A percentile compares a stretch with the other conserved stretches of the same genome.
Conservation (phyloP, 345 rosid species). For the Ceriops zippeliana region DNA sequence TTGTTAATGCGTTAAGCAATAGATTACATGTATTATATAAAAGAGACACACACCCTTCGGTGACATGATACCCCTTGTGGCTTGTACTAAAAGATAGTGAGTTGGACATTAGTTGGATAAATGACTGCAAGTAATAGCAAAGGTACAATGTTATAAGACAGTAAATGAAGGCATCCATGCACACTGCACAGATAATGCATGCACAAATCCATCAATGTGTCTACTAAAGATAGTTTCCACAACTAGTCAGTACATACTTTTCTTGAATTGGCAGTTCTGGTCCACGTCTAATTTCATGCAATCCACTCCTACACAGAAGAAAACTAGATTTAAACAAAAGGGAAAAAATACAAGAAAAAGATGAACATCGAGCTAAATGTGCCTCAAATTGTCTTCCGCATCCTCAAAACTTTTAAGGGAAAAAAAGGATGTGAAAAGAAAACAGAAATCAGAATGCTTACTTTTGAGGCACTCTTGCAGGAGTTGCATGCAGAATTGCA, state of each 20-base stretch:
- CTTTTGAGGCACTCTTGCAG: conserved; percentile 67
- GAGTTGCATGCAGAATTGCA: conserved; percentile 95
- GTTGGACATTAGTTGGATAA: neutral
- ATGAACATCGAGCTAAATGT: neutral
- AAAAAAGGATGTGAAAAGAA: neutral
- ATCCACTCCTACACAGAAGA: conserved; percentile 41
- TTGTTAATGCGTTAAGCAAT: neutral
- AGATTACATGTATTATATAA: neutral
- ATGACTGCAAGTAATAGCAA: neutral
- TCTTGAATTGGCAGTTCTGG: conserved; percentile 63
- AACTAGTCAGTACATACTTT: conserved; percentile 49
- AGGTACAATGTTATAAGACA: neutral
- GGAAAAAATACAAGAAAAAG: neutral
- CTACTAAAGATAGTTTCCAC: neutral
- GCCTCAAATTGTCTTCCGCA: no score
- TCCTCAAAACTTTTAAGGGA: conserved; percentile 1
- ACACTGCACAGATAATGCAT: neutral
- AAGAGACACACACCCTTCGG: neutral
- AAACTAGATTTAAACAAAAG: conserved; percentile 6
- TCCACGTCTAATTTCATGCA: conserved; percentile 42
- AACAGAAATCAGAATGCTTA: conserved; percentile 25
- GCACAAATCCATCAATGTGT: neutral
- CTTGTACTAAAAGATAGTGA: neutral
- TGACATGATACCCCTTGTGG: neutral
- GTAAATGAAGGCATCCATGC: neutral